Evolutionary conservation across 2,329 filamentous ascomycete species (phyloP), one percentile per base, ranked within the genome.

Genomic region (Neobulgaria alba): DNA sequence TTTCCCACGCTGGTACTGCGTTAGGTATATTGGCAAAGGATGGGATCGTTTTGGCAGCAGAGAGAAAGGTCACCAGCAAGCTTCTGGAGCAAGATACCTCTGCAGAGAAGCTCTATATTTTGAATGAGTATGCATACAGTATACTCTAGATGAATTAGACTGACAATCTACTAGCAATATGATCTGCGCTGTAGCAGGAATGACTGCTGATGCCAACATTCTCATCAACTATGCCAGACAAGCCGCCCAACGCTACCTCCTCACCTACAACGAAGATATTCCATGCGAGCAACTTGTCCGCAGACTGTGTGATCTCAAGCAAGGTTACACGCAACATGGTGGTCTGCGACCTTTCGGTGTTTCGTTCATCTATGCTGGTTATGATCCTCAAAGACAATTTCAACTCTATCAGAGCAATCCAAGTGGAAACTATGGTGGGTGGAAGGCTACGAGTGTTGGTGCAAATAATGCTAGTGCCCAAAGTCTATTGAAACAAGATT

Each of bases 251-350:
- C 80, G 84, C 61, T 96, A 98, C 69, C 90, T 98, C 63, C 79
- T 95, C 54, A 98, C 90, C 58, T 98, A 98, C 76, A 95, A 96
- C 73, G 89, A 95, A 82, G 92, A 98, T 63, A 98, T 98, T 52
- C 92, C 92, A 45, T 98, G 92, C 72, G 92, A 98, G 67, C 92
- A 98, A 68, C 85, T 98, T 43, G 92, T 98, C 47, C 88, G 92
- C 57, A 80, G 87, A 56, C 76, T 98, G 58, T 98, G 93, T 68
- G 92, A 98, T 71, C 72, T 96, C 54, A 98, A 98, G 75, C 92
- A 98, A 68, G 90, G 92, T 48, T 98, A 98, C 72, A 98, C 92
- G 51, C 92, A 98, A 66, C 92, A 96, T 61, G 92, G 92, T 75
- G 92, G 92, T 71, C 84, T 98, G 44, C 86, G 92, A 56, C 92